Evolutionary conservation across 352 stramenopile genomes (phyloP), one percentile per base, ranked within the genome.

Genomic region (Elongisporangium anandrum): DNA sequence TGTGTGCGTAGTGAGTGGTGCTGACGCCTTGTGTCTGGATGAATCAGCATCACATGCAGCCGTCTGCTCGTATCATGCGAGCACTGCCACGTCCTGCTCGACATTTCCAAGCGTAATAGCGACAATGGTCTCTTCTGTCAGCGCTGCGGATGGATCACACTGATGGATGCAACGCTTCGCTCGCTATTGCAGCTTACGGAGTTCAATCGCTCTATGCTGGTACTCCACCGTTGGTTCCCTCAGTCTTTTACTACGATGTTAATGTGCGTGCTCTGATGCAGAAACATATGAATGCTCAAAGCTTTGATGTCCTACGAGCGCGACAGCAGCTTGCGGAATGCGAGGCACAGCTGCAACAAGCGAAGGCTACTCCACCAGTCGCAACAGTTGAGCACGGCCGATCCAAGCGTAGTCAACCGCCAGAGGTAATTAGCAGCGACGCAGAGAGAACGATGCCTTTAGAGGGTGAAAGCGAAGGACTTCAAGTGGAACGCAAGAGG

Each of bases 111-210:
- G 52, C 52, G 0, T 55, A 66, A 13, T 39, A 48, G 17, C 1
- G 65, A 65, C 23, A 62, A 55, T 39, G 59, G 67, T 50, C 59
- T 76, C 58, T 57, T 76, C 20, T 76, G 68, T 54, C 57, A 23
- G 12, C 65, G 68, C n/a, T 76, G 68, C 47, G 68, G 68, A 2
- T 65, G 69, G 19, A 61, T 76, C 55, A 63, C 65, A 16, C 56
- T 73, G 15, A 6, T 76, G 0, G 65, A 72, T 57, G 16, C 59
- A 2, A 50, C 49, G 41, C 57, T 76, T 41, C 68, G 68, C 29
- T 38, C 47, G 16, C 50, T 68, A 21, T 49, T 70, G 41, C 58
- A 64, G 52, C 52, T 73, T 21, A 38, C 61, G 2, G 58, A 56
- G 6, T 61, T 70, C 47, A 64, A 54, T 51, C 68, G 68, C 8